phyloP scores from a whole-genome alignment of 805 yeast genomes.

The Wickerhamomyces queroliae region DNA sequence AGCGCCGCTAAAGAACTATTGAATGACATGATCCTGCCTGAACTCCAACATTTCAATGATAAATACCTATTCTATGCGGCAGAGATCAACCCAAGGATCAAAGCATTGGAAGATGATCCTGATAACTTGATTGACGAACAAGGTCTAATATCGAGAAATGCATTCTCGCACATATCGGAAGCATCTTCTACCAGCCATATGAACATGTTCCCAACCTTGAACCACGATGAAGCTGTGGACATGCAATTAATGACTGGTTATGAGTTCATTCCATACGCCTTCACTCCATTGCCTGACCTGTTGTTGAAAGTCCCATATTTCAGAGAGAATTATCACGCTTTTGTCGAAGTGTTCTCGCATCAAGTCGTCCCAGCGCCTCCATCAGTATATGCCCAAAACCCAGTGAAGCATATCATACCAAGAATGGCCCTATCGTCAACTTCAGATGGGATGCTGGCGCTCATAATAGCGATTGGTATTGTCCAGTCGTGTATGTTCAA shows the following conservation, averaged over 20 bases:
- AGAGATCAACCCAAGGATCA: neutral
- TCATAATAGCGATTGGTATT: constrained; percentile 47
- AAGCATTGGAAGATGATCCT: neutral
- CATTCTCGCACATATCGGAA: neutral
- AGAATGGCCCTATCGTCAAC: constrained; percentile 58
- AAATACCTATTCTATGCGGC: neutral
- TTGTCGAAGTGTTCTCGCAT: constrained; percentile 53
- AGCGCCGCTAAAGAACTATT: neutral
- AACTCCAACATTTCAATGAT: neutral
- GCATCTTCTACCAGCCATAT: too few species aligned
- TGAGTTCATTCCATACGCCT: constrained; percentile 2
- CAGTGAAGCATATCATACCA: constrained; percentile 61
- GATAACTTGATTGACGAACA: neutral
- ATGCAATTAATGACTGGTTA: constrained; percentile 4
- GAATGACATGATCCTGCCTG: neutral
- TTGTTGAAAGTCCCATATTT: constrained; percentile 54
- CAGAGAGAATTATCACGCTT: constrained; percentile 57
- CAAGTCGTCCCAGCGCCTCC: constrained; percentile 63
- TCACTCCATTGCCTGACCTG: constrained; percentile 50
- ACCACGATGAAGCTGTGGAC: neutral
- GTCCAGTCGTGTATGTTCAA: constrained; percentile 27
- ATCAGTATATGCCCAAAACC: constrained; percentile 49
- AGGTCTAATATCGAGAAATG: neutral
- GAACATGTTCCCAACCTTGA: too few species aligned
- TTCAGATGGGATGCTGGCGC: constrained; percentile 46